A percentile compares a stretch with the other conserved stretches of the same genome.
These are phyloP conservation scores for Malus sylvestris DNA, from an alignment of 306 rosid genomes.

Conservation along the genomic window DNA sequence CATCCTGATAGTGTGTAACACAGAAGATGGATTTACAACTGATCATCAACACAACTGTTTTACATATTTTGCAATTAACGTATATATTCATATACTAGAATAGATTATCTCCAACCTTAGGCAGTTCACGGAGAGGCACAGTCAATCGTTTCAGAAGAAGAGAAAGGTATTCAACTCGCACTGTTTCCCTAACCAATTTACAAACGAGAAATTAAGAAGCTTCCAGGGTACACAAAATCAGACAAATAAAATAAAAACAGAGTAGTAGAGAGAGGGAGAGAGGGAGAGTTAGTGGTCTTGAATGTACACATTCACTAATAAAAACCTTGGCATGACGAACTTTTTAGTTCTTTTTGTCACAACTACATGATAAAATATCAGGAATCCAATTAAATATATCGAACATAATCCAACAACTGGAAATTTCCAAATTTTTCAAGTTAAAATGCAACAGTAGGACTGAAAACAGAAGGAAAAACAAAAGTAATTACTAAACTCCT, in stretches of 20 bases:
- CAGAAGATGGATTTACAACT: slow-evolving; percentile 10
- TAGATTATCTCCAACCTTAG: slow-evolving; percentile 53
- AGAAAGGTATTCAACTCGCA: slow-evolving; percentile 71
- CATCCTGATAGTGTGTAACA: slow-evolving; percentile 53
- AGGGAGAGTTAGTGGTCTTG: not conserved
- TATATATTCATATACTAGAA: not conserved
- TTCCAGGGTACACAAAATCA: not conserved
- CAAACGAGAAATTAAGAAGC: slow-evolving; percentile 12
- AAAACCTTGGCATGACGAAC: not conserved
- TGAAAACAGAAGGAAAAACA: not conserved
- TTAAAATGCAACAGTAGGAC: not conserved
- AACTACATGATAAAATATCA: not conserved
- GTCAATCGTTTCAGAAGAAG: slow-evolving; percentile 62
- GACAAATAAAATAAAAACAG: not conserved
- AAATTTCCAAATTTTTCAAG: not conserved
- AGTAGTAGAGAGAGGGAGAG: not conserved
- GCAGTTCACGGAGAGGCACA: slow-evolving; percentile 55
- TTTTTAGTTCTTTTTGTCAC: not conserved
- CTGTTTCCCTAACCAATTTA: slow-evolving; percentile 55
- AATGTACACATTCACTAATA: not conserved
- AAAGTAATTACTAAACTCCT: not conserved
- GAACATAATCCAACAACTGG: not conserved
- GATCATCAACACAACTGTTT: not conserved
- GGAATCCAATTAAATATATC: not conserved
- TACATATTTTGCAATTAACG: not conserved